These are phyloP conservation scores for Ganoderma leucocontextum DNA, from an alignment of 1,284 basidiomycete species.

Conservation along the genomic window DNA sequence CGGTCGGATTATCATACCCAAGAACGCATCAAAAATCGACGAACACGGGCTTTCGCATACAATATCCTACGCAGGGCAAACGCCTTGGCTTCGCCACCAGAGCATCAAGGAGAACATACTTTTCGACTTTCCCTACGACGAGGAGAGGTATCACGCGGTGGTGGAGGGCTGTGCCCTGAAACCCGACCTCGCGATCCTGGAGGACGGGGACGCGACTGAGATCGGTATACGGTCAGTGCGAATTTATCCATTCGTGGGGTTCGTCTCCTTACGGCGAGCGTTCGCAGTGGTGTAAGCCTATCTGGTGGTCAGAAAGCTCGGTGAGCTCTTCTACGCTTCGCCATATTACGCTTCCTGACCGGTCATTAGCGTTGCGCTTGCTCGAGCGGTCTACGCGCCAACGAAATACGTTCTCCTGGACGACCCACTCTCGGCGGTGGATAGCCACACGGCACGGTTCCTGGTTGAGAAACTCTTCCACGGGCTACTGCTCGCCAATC, in stretches of 20 bases:
- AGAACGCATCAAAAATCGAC: conserved; percentile 66
- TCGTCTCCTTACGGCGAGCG: neutral
- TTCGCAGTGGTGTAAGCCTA: conserved; percentile 57
- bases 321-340: conserved; percentile 37
- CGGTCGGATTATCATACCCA: conserved; percentile 68
- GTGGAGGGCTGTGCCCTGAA: conserved; percentile 76
- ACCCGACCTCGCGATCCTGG: conserved; percentile 64
- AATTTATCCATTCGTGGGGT: neutral
- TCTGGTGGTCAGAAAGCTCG: conserved; percentile 74
- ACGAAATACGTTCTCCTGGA: conserved; percentile 75
- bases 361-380: conserved; percentile 66
- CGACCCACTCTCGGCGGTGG: conserved; percentile 78
- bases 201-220: conserved; percentile 50
- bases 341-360: neutral
- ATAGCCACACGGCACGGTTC: conserved; percentile 78
- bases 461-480: conserved; percentile 70
- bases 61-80: conserved; percentile 86
- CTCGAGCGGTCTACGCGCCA: conserved; percentile 70
- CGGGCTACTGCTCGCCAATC: conserved; percentile 70
- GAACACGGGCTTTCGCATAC: conserved; percentile 72
- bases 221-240: conserved; percentile 46
- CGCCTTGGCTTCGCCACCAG: conserved; percentile 82
- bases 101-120: conserved; percentile 77
- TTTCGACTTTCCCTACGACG: conserved; percentile 73
- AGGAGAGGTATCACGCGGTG: conserved; percentile 69